Conservation (phyloP, 2,329 filamentous ascomycete genomes). For the Neobulgaria alba region DNA sequence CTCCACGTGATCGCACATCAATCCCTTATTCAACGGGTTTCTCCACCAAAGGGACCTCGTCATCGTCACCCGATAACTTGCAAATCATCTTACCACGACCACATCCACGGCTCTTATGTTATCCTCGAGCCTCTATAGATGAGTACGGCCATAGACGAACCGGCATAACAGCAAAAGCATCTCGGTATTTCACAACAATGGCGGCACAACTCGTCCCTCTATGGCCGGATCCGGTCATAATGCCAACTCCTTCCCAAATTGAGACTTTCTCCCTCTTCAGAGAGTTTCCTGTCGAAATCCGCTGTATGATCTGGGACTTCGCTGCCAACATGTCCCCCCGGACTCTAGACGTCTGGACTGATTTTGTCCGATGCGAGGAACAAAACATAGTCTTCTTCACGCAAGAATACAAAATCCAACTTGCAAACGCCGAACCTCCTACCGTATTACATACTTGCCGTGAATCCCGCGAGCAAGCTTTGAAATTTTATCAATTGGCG, state of each 20-base stretch:
- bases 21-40: no score
- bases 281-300: conserved; percentile 15
- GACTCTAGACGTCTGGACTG: conserved; percentile 12
- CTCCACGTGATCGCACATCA: no score
- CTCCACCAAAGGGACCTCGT: no score
- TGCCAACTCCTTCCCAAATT: neutral
- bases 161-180: no score
- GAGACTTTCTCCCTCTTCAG: conserved; percentile 5
- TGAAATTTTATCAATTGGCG: conserved; percentile 6
- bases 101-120: no score
- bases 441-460: conserved; percentile 1
- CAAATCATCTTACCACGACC: no score
- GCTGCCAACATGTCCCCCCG: conserved; percentile 5
- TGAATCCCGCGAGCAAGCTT: conserved; percentile 5
- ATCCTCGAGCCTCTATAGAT: no score
- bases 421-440: conserved; percentile 1
- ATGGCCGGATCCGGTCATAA: no score
- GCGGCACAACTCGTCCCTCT: no score
- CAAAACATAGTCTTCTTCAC: conserved; percentile 6
- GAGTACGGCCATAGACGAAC: no score
- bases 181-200: no score
- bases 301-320: conserved; percentile 11
- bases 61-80: no score
- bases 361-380: conserved; percentile 4
- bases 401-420: conserved; percentile 7